Evolutionary conservation across 805 yeast species (phyloP), one percentile per base, ranked within the genome.

Genomic region (Grigorovia yakushimaensis): DNA sequence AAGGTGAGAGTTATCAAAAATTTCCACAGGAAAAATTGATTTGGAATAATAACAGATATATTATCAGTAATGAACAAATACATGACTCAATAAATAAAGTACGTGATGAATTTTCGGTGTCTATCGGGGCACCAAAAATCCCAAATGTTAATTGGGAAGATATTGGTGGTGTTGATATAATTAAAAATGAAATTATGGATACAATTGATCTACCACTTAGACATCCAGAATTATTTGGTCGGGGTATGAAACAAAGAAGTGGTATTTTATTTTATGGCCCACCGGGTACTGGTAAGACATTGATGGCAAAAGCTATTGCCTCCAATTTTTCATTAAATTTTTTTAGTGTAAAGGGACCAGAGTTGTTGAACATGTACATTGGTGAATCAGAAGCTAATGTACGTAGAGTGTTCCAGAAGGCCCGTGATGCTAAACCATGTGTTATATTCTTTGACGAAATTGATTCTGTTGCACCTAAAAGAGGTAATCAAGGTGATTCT

Each of bases 311-410:
- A 64, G 98, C 98, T 0, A 93, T 93, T 55, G 98, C 98, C 2
- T 87, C 97, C 0, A 87, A 89, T 55, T 93, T 91, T 65, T 84
- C 96, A 3, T 72, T 93, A 52, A 93, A 93, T 64, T 93, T 93
- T 65, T 89, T 93, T 66, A 85, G 95, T 55, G 97, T 93, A 15
- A 93, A 93, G 64, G 98, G 98, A 21, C 98, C 98, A 0, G 98
- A 93, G 65, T 73, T 93, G 49, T 73, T 93, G 56, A 93, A 93
- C 64, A 93, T 91, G 98, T 93, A 93, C 64, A 91, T 93, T 66
- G 98, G 98, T 64, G 98, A 93, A 66, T 86, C 96, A 2, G 98
- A 93, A 66, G 96, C 98, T 15, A 93, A 93, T 65, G 98, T 93
- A 17, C 79, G 98, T 49, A 76, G 87, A 45, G 96, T 93, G 1